phyloP scores from a whole-genome alignment of 2,329 filamentous ascomycete species.

The Xylariaceae sp. region DNA sequence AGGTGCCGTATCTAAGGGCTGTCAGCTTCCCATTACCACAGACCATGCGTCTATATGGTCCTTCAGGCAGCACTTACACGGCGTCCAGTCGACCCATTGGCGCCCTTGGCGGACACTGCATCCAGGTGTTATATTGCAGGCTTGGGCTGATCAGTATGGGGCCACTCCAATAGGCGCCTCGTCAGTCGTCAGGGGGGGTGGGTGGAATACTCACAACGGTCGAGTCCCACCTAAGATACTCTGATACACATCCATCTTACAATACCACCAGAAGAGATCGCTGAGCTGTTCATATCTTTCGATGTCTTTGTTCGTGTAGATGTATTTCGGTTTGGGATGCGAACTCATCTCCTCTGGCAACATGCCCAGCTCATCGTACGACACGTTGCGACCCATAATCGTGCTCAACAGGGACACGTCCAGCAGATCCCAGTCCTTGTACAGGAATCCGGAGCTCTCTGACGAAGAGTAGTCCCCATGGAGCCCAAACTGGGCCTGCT shows the following conservation, averaged over 20 bases:
- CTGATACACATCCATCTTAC: slow-evolving; percentile 89
- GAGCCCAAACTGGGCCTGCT: slow-evolving; percentile 21
- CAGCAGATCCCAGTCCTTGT: slow-evolving; percentile 31
- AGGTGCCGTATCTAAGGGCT: slow-evolving; percentile 68
- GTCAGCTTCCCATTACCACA: slow-evolving; percentile 20
- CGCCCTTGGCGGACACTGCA: slow-evolving; percentile 80
- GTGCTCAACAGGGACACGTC: slow-evolving; percentile 36
- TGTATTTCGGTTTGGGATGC: slow-evolving; percentile 28
- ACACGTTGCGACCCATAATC: slow-evolving; percentile 48
- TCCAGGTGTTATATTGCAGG: slow-evolving; percentile 74
- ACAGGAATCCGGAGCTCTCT: slow-evolving; percentile 23
- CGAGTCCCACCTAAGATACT: slow-evolving; percentile 81
- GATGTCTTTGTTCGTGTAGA: slow-evolving; percentile 57
- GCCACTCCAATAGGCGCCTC: too few relatives aligned
- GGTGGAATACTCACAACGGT: slow-evolving; percentile 62
- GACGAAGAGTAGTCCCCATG: slow-evolving; percentile 21
- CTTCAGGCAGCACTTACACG: slow-evolving; percentile 43
- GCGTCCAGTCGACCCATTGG: slow-evolving; percentile 72
- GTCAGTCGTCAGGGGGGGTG: slow-evolving; percentile 3
- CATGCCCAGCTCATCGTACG: slow-evolving; percentile 47
- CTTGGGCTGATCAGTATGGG: slow-evolving; percentile 42
- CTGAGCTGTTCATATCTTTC: slow-evolving; percentile 74
- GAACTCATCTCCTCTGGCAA: slow-evolving; percentile 25
- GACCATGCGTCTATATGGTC: neutral
- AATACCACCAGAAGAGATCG: slow-evolving; percentile 94